Percentiles rank a stretch among this genome's conserved stretches.
These are phyloP conservation scores for Bassia scoparia DNA, from an alignment of 148 eudicot genomes.

Conservation along the genomic window DNA sequence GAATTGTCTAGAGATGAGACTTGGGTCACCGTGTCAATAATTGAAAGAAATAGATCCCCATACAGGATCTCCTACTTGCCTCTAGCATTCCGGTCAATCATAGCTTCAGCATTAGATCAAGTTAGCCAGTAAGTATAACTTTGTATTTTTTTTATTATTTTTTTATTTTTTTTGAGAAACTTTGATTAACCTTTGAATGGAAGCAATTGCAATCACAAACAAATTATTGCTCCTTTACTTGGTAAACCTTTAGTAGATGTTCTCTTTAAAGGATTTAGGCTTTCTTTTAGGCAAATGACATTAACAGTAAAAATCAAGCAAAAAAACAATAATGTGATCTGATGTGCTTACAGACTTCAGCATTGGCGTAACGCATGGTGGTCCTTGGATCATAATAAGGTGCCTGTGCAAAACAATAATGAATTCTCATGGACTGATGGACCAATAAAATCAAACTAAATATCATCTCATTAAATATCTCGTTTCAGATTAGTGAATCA, in stretches of 20 bases:
- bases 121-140: conserved; percentile 39
- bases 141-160: background rate
- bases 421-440: background rate
- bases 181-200: too few relatives aligned
- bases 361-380: conserved; percentile 77
- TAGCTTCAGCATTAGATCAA: conserved; percentile 82
- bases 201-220: too few relatives aligned
- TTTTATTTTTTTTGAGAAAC: too few relatives aligned
- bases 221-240: too few relatives aligned
- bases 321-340: too few relatives aligned
- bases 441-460: background rate
- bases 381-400: conserved; percentile 95
- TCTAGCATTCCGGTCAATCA: conserved; percentile 71
- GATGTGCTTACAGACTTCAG: conserved; percentile 73
- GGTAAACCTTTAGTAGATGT: too few relatives aligned
- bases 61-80: conserved; percentile 88
- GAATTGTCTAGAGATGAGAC: conserved; percentile 75
- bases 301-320: too few relatives aligned
- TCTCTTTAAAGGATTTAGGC: too few relatives aligned
- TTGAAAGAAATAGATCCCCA: conserved; percentile 92
- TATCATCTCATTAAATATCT: background rate
- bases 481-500: background rate
- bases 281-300: too few relatives aligned
- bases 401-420: conserved; percentile 47
- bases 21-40: conserved; percentile 85